phyloP scores from a whole-genome alignment of 805 yeast species.

The Saturnispora saitoi region DNA sequence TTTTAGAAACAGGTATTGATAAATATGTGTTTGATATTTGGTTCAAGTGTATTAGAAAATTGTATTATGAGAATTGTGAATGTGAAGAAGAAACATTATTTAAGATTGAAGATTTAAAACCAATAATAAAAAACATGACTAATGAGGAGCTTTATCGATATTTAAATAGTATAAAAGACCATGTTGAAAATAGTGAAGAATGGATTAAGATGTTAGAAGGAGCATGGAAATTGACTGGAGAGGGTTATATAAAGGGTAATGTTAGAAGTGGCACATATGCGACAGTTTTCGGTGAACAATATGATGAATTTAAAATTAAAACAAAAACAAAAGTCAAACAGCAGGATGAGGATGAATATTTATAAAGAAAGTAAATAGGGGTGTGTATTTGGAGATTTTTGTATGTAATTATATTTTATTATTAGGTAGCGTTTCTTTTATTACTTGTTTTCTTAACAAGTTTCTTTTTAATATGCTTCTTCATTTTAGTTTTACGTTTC shows the following conservation, averaged over 20 bases:
- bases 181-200: background rate
- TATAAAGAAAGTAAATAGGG: background rate
- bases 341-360: background rate
- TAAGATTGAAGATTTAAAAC: background rate
- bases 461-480: conserved; percentile 75
- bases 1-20: background rate
- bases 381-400: background rate
- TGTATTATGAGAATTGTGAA: conserved; percentile 3
- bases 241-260: conserved; percentile 2
- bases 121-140: background rate
- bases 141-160: background rate
- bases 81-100: background rate
- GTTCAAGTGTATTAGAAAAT: background rate
- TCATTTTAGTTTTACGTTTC: conserved; percentile 73
- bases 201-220: conserved; percentile 1
- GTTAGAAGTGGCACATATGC: conserved; percentile 1
- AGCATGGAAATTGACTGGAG: conserved; percentile 4
- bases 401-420: conserved; percentile 8
- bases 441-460: conserved; percentile 42
- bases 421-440: background rate
- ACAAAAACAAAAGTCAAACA: background rate
- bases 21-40: background rate
- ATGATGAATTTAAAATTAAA: background rate
- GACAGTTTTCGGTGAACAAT: conserved; percentile 2
- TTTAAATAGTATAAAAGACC: background rate